Base-by-base conservation (phyloP, 139 green algal genomes). In the Haematococcus sp. region DNA sequence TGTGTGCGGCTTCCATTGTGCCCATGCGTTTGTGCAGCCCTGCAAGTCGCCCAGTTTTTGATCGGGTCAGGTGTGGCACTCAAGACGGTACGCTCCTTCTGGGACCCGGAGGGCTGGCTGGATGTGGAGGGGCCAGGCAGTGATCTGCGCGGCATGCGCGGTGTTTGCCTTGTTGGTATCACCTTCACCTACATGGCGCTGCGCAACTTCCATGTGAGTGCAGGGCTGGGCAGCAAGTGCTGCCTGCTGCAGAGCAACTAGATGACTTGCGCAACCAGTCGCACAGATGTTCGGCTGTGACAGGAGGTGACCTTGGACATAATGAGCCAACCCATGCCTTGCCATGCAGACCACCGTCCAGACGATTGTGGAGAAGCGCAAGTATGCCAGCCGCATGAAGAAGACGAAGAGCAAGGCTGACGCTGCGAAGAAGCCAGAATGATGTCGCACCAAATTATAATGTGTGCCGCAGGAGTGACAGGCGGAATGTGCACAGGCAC, bases 61-160 rank as follows among this genome's bases (percentile, higher is more conserved):
- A 88, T 96, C 28, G 92, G 92, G n/a, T 44, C 73, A 3, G 80
- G 88, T 40, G 90, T 97, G 76, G 72, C 91, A 17, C 55, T 64
- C 30, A 70, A 76, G 23, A 92, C 86, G 2, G 87, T 55, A 40
- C 83, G 76, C 13, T 78, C 87, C 19, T 46, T 92, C 58, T 55
- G 91, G 28, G 80, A 74, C 15, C 32, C 71, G 0, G 92, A 96
- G 73, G 91, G 90, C n/a, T 95, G 87, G 79, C 78, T 97, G 68
- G 88, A 97, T 49, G 60, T 82, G 61, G 92, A 96, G 80, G 43
- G 63, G 9, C 77, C 80, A 28, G 87, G 88, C 11, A 85, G 75
- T 23, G 93, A 97, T 79, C 81, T 97, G 68, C 84, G 92, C 16
- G 93, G 93, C 69, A 91, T 86, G 82, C 83, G 93, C 0, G 92